These are phyloP conservation scores for Aspergillus cejpii DNA, from an alignment of 2,329 filamentous ascomycete species.

Conservation along the genomic window DNA sequence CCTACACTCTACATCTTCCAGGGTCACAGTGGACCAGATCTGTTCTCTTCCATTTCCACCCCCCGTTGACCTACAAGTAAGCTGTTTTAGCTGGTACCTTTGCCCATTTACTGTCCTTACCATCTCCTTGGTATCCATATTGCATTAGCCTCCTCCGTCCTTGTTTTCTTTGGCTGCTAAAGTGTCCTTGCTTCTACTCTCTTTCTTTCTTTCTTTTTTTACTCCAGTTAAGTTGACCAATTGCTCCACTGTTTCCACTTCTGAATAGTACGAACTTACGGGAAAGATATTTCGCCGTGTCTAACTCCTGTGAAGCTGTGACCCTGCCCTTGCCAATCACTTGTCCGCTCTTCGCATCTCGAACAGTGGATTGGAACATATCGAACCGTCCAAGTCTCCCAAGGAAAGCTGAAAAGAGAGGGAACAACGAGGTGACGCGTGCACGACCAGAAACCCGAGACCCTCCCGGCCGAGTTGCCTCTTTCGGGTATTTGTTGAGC, in stretches of 20 bases:
- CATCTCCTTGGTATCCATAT: conserved; percentile 11
- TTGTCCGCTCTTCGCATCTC: too few species aligned
- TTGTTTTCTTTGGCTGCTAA: not conserved
- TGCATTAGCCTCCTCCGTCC: conserved; percentile 6
- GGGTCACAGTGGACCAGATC: too few species aligned
- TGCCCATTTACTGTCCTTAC: conserved; percentile 8
- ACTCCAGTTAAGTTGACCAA: not conserved
- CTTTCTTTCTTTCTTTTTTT: not conserved
- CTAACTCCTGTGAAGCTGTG: not conserved
- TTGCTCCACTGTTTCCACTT: not conserved
- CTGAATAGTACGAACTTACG: not conserved
- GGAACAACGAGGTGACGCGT: not conserved
- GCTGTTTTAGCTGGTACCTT: not conserved
- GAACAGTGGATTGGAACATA: too few species aligned
- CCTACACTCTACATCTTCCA: conserved; percentile 1
- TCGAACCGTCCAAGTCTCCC: too few species aligned
- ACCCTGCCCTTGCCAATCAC: not conserved
- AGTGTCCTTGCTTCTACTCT: not conserved
- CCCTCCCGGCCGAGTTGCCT: conserved; percentile 9
- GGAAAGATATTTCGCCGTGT: not conserved
- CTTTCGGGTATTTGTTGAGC: conserved; percentile 7
- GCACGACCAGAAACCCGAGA: not conserved
- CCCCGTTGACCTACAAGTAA: not conserved
- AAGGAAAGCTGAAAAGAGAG: not conserved
- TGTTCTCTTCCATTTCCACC: not conserved